Evolutionary conservation across 345 rosid species (phyloP).

Genomic region (Salix arbutifolia): DNA sequence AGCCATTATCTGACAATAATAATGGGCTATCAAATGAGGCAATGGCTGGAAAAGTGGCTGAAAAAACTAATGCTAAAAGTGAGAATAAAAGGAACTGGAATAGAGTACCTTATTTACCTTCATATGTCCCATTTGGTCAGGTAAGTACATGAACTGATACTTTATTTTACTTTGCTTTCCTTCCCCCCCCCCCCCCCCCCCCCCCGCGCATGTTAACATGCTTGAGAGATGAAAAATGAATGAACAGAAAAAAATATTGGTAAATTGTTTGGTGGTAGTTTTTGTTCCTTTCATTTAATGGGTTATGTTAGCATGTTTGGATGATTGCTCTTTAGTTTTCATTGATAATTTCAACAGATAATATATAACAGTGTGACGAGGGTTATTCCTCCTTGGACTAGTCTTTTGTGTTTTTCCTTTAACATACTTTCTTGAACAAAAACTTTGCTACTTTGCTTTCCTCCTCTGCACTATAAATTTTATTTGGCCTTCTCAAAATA

Average conservation of each 20-base stretch:
- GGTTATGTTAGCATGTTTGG: background rate
- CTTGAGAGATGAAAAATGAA: constrained; percentile 5
- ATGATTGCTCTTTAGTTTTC: background rate
- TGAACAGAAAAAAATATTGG: background rate
- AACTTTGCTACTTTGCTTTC: no score
- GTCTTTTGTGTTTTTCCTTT: background rate
- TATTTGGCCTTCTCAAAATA: no score
- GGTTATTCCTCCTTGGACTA: background rate
- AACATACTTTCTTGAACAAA: no score
- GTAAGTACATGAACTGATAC: constrained; percentile 31
- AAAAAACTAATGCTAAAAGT: constrained; percentile 30
- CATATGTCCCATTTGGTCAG: constrained; percentile 96
- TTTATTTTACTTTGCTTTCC: constrained; percentile 6
- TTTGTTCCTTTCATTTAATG: background rate
- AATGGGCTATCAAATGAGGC: constrained; percentile 31
- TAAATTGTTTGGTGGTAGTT: background rate
- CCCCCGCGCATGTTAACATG: background rate
- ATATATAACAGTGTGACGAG: background rate
- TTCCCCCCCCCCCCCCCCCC: background rate
- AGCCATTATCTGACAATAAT: constrained; percentile 53
- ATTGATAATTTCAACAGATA: background rate
- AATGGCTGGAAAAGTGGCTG: constrained; percentile 34
- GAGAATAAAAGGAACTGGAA: constrained; percentile 57
- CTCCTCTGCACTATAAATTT: no score
- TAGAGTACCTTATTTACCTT: constrained; percentile 76